Evolutionary conservation across 306 rosid genomes (phyloP), one percentile per base, ranked within the genome.

Genomic region (Cicer chorassanicum): DNA sequence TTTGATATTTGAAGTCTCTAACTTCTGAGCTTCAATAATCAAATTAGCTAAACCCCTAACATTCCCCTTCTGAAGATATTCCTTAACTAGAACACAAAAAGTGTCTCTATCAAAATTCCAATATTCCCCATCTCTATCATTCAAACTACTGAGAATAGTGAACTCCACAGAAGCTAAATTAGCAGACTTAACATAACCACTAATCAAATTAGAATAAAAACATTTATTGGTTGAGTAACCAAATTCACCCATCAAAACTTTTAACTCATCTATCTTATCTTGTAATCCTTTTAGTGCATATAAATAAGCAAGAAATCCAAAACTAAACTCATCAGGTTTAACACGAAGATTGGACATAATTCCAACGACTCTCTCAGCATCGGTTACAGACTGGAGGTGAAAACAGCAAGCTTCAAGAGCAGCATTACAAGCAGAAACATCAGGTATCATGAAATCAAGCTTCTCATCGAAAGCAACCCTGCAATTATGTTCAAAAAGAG

Each of bases 261-360:
- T 81, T 36, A 90, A 68, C 89, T 90, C 96, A 4, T 49, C 40
- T 65, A 90, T 89, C 77, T 90, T 94, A 21, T 73, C 89, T 59
- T 75, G 71, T n/a, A 89, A 82, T 54, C 93, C 95, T 86, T 90
- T 89, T 66, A 85, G 61, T 65, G 96, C 97, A 84, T 88, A 94
- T 74, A 94, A 81, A 89, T 92, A 87, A 77, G 89, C 97, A 76
- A 94, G 96, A 79, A 80, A 84, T 11, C 93, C 90, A 82, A 92
- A 90, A 82, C 91, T 92, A 8, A 76, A 82, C 63, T 85, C 97
- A 80, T 95, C 89, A 0, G 98, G 99, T 65, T 82, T 79, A 79
- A 90, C 81, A 53, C 84, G 84, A 68, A 92, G 75, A 70, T 65
- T 63, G 1, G 90, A 86, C 98, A 92, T 95, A 0, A 83, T 85